Conservation (phyloP, 176 grass and related monocot species). For the Bothriochloa decipiens region DNA sequence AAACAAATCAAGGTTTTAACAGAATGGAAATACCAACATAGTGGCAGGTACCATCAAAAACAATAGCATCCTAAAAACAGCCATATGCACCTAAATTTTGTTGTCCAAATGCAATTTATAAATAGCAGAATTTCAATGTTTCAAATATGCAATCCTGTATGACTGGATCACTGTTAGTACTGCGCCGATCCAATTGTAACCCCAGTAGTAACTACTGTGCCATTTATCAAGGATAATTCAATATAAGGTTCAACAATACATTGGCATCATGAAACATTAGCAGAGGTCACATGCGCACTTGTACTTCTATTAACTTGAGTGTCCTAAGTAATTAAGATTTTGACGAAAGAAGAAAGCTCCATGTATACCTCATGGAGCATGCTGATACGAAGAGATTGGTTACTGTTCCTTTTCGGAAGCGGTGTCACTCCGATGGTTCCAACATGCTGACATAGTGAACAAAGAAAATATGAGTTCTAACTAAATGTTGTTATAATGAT, state of each 20-base stretch:
- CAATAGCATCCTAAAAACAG: constrained; percentile 9
- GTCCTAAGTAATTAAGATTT: not conserved
- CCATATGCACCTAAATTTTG: not conserved
- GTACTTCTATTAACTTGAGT: not conserved
- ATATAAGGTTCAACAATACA: constrained; percentile 20
- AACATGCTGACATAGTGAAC: constrained; percentile 66
- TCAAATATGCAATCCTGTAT: not conserved
- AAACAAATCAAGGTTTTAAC: constrained; percentile 33
- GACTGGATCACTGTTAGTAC: not conserved
- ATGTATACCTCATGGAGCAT: constrained; percentile 89
- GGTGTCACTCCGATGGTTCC: constrained; percentile 69
- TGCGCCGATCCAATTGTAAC: not conserved
- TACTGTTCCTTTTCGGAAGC: constrained; percentile 77
- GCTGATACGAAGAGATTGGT: constrained; percentile 88
- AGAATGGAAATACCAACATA: constrained; percentile 35
- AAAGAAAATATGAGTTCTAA: constrained; percentile 30
- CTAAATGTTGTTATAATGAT: constrained; percentile 15
- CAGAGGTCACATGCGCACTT: not conserved
- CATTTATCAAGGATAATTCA: constrained; percentile 25
- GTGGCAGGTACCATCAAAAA: constrained; percentile 18
- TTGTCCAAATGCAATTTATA: not conserved
- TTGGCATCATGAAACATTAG: constrained; percentile 15
- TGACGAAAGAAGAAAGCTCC: not conserved
- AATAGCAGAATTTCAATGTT: not conserved
- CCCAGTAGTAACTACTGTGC: not conserved